Evolutionary conservation across 805 yeast genomes (phyloP), one percentile per base, ranked within the genome.

Genomic region (Lipomyces oligophaga): DNA sequence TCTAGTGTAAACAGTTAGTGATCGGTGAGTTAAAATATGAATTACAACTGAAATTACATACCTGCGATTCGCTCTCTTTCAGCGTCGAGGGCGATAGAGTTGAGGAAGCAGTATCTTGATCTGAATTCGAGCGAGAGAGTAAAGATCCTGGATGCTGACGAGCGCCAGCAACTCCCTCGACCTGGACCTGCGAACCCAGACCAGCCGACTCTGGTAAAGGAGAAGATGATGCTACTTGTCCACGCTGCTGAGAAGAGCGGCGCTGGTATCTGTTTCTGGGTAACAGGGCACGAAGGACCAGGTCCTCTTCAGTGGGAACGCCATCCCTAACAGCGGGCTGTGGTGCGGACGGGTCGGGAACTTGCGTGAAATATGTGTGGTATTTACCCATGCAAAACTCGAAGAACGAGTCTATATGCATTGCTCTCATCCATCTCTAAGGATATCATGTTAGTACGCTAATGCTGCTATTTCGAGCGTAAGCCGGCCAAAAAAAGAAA

Each of bases 321-420:
- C 49, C 55, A 30, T 43, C 55, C 15, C 57, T 43, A 7, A 39
- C 34, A 11, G 35, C 20, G 5, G 45, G 32, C 16, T 16, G 15
- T 11, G 36, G 33, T 7, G 10, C 20, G 19, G 40, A 21, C 26
- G 52, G 54, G 20, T 43, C 52, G 4, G 57, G 57, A 18, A 53
- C 40, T 28, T 38, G 44, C 4, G 41, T 38, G 30, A 41, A 53
- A 36, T 53, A 53, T 5, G 27, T 45, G 19, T 46, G 52, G 10
- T 47, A 32, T 22, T 47, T 43, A n/a, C 45, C 47, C 43, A 51
- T 31, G 40, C 55, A 47, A 21, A 37, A 51, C 38, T 51, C 57
- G 27, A 53, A 53, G 28, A 52, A 53, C 11, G 55, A 50, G 40
- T 53, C 57, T 34, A 53, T 47, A 19, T 53, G 57, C 55, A 51